Base-by-base conservation (phyloP, 1,284 basidiomycete species). In the Naganishia liquefaciens region DNA sequence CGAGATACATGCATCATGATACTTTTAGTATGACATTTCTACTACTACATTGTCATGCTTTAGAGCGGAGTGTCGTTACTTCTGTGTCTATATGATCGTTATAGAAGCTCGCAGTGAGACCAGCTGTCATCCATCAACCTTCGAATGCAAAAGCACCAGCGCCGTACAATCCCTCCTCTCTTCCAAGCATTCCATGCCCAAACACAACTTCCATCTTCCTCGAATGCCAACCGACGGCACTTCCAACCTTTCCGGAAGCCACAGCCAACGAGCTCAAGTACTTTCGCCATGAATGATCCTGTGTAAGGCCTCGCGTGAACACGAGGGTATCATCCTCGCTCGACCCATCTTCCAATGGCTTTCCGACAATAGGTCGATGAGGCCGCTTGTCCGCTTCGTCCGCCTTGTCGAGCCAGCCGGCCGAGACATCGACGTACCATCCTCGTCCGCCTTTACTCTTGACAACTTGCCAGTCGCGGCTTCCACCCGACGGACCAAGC, bases 181-280 rank as follows among this genome's bases (percentile, higher is more conserved):
- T 84, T 3, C 93, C 93, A 42, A 95, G 81, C 85, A 97, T 88
- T 15, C 93, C 93, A 73, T 89, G 83, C 3, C 93, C 93, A 70
- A 90, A 86, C 65, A 97, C 77, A 62, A 96, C 90, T 85, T 98
- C 94, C 92, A 97, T 94, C 82, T 99, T 99, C 60, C 93, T 81
- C 40, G 90, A 87, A 79, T 97, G 93, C 94, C 95, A 99, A 0
- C 95, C 95, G 1, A 93, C 85, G 5, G 88, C 89, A 72, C 89
- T 91, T 71, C 84, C 88, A 3, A 96, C 93, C 71, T 92, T 91
- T 1, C 93, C 93, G 70, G 91, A 90, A 13, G 88, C 87, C 68
- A 87, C 83, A 15, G 90, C 86, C n/a, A 95, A 80, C 47, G 82
- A 81, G 70, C 87, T 85, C 73, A 92, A 81, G 74, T 88, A 88